Base-by-base conservation (phyloP, 768 basidiomycete genomes). In the Termitomyces heimii region DNA sequence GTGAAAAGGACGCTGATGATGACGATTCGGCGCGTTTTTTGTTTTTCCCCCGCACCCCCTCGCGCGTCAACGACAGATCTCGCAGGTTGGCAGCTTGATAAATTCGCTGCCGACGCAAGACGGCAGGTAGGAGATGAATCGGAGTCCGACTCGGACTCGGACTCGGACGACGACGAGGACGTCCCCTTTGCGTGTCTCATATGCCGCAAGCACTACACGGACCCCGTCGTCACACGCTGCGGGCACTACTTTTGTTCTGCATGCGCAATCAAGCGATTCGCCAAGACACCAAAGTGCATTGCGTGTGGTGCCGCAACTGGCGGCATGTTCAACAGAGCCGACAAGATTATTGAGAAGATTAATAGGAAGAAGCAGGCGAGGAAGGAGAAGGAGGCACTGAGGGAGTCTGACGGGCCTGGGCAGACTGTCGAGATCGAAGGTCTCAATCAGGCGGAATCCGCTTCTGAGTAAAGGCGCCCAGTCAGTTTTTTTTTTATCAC, bases 131-230 rank as follows among this genome's bases (percentile, higher is more conserved):
- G 81, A 32, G 84, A 84, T 48, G 84, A 72, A 32, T 85, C 83
- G 9, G 86, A 81, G 52, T 82, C 83, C 42, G 86, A 87, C 69
- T 82, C 82, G 39, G 86, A 86, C n/a, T n/a, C n/a, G n/a, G n/a
- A n/a, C n/a, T n/a, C n/a, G n/a, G n/a, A n/a, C n/a, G n/a, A n/a
- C 63, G 85, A 88, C 57, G 90, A 93, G 68, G 94, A 94, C 69
- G 82, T 98, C 51, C 97, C 97, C 5, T 99, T 98, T 70, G 96
- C 97, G n/a, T 99, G 97, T 73, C 81, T 98, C 65, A 88, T 99
- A 62, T 98, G 97, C 71, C 86, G 96, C 57, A 89, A 97, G 66
- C 88, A 86, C 53, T 98, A 94, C 73, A 94, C 88, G 13, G 93
- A 97, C 64, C 96, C 97, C 18, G 83, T 99, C 58, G 93, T 93